Evolutionary conservation across 768 basidiomycete genomes (phyloP), one percentile per base, ranked within the genome.

Genomic region (Naematelia encephala): DNA sequence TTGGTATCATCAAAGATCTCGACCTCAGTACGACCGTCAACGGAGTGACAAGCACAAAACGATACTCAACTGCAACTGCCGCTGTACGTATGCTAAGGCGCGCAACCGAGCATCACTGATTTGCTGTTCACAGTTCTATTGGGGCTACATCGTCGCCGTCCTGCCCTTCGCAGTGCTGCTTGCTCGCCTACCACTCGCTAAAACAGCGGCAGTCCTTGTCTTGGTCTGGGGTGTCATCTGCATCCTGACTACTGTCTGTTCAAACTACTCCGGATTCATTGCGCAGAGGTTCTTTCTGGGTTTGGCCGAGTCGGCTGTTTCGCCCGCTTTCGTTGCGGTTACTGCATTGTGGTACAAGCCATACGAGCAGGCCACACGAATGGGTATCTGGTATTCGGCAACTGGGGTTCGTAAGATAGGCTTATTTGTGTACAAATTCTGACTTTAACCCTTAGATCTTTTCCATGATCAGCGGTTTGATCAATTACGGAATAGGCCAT

Each of bases 281-380:
- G 73, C 69, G 19, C 76, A 78, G 58, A 48, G 75, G 21, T 59
- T 78, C 48, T 69, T 73, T 43, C 62, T 78, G 1, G 77, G 77
- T 2, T 39, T 75, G 19, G 60, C 63, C 2, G 76, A 77, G 52
- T 66, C 67, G 3, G 69, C 73, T 13, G 75, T 79, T 57, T 68
- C 73, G 2, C 79, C 77, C 0, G 79, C 78, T 0, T 80, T 80
- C 60, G 70, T 80, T 12, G 64, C 75, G 25, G 57, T 80, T 25
- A 77, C 77, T 22, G 62, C 62, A 1, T 53, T 76, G 27, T 80
- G 78, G 78, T 80, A 79, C 60, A 74, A 71, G 26, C 76, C 75
- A 47, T 43, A 55, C 30, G 77, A 78, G 49, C 74, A 78, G 57
- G 75, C 78, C 2, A 64, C 67, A 4, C 53, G 78, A 0, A 52